These are phyloP conservation scores for Marasmius sp. DNA, from an alignment of 1,284 basidiomycete species.

Conservation along the genomic window DNA sequence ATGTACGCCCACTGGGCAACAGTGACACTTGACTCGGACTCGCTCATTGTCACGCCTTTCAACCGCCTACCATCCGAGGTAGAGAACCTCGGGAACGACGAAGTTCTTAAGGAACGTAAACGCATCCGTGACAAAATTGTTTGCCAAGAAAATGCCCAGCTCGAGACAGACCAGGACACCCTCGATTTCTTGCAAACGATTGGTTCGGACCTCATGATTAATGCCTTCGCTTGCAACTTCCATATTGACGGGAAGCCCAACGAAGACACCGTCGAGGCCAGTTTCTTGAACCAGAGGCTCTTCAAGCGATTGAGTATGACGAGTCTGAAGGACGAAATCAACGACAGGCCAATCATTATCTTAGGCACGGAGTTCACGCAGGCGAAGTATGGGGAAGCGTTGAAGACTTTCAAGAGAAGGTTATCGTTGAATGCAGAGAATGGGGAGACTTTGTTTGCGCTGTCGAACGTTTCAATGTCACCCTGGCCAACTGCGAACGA, in stretches of 20 bases:
- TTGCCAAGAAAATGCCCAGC: slow-evolving; percentile 28
- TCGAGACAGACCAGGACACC: slow-evolving; percentile 33
- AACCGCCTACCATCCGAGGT: slow-evolving; percentile 34
- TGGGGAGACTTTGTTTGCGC: slow-evolving; percentile 33
- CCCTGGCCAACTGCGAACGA: slow-evolving; percentile 37
- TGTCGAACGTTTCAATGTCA: slow-evolving; percentile 43
- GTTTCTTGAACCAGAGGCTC: slow-evolving; percentile 40
- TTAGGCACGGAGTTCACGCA: slow-evolving; percentile 33
- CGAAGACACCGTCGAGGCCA: slow-evolving; percentile 42
- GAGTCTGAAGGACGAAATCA: slow-evolving; percentile 23
- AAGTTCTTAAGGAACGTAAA: slow-evolving; percentile 30
- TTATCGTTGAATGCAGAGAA: slow-evolving; percentile 29
- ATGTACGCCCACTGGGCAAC: slow-evolving; percentile 39
- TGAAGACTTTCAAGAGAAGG: slow-evolving; percentile 34
- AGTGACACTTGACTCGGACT: slow-evolving; percentile 31
- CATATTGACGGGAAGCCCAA: slow-evolving; percentile 34
- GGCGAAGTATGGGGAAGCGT: slow-evolving; percentile 32
- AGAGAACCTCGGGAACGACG: slow-evolving; percentile 11
- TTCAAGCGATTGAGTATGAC: slow-evolving; percentile 37
- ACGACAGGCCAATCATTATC: slow-evolving; percentile 34
- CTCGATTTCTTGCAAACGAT: slow-evolving; percentile 30
- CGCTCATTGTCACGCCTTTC: slow-evolving; percentile 37
- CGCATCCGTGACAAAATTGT: slow-evolving; percentile 40
- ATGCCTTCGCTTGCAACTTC: slow-evolving; percentile 48
- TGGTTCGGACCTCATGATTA: slow-evolving; percentile 46